These are phyloP conservation scores for Puccinia polysora DNA, from an alignment of 1,284 basidiomycete species.

Conservation along the genomic window DNA sequence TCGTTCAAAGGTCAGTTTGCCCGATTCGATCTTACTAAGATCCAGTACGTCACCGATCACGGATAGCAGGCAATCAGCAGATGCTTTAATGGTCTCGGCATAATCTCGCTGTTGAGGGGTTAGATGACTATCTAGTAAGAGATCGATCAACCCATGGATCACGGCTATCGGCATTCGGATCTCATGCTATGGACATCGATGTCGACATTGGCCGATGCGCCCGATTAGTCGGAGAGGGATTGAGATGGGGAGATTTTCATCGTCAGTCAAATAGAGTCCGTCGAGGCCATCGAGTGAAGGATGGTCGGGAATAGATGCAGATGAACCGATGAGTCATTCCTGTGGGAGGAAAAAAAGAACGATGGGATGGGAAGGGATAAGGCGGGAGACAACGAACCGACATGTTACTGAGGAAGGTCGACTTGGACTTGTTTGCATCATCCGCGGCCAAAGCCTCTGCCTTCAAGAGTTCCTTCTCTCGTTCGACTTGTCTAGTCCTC, in stretches of 20 bases:
- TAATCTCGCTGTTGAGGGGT: slow-evolving; percentile 50
- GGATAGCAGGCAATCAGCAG: slow-evolving; percentile 50
- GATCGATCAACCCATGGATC: slow-evolving; percentile 50
- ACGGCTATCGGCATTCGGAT: slow-evolving; percentile 52
- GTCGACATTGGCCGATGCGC: background rate
- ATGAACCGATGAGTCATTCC: background rate
- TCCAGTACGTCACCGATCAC: slow-evolving; percentile 52
- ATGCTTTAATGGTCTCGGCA: slow-evolving; percentile 52
- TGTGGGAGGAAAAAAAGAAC: background rate
- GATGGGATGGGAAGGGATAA: background rate
- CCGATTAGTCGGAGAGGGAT: no score
- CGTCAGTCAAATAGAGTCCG: background rate
- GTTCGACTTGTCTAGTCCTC: background rate
- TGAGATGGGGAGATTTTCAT: no score
- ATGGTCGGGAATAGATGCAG: background rate
- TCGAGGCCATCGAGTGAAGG: no score
- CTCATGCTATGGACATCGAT: slow-evolving; percentile 48
- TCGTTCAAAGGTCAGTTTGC: slow-evolving; percentile 51
- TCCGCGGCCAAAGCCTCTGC: slow-evolving; percentile 20
- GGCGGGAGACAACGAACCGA: slow-evolving; percentile 16
- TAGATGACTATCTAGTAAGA: slow-evolving; percentile 49
- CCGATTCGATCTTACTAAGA: slow-evolving; percentile 51
- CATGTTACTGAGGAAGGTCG: slow-evolving; percentile 33
- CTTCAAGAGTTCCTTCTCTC: slow-evolving; percentile 21
- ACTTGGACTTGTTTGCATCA: slow-evolving; percentile 22